Base-by-base conservation (phyloP, 257 asterid species). In the Anisodus tanguticus region DNA sequence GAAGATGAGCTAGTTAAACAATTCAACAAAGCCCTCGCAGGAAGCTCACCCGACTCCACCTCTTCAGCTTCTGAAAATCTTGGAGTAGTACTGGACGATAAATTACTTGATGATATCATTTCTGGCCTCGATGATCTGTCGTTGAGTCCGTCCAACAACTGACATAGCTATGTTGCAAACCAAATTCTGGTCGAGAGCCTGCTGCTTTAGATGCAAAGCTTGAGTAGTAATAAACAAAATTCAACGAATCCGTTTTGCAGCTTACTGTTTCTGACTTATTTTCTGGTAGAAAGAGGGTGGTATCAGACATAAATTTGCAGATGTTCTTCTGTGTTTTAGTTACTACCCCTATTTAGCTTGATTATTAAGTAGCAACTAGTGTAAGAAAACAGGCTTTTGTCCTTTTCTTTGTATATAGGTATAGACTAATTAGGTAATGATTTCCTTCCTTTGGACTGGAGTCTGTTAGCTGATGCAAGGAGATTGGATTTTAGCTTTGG, bases 121-220 rank as follows among this genome's bases (percentile, higher is more conserved):
- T 85, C 90, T 80, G 88, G 94, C 80, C 84, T 94, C 10, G 93
- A 88, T 66, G 94, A 91, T 83, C 92, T 92, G 84, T 68, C 92
- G 6, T 76, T 94, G 91, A 85, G 86, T 82, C 83, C 64, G 86
- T 82, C 83, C 82, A 77, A 76, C 7, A 8, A 26, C 13, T 26
- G 49, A 31, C 19, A 53, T 31, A 77, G 49, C 53, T 76, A 77
- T 53, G 66, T 31, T 53, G 82, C 82, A 53, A 31, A 53, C 53
- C 80, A 11, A 71, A 17, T 79, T 66, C 77, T 39, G 85, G 68
- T 15, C 55, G 47, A 81, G 12, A 45, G 45, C 81, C 70, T 82
- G 37, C 79, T 83, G 47, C 62, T 45, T 80, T 6, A 31, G 58
- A 19, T 45, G 58, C 79, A 45, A 45, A 71, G 35, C 39, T 71